These are phyloP conservation scores for Pseudopediastrum boryanum DNA, from an alignment of 139 green algal genomes.

Conservation along the genomic window DNA sequence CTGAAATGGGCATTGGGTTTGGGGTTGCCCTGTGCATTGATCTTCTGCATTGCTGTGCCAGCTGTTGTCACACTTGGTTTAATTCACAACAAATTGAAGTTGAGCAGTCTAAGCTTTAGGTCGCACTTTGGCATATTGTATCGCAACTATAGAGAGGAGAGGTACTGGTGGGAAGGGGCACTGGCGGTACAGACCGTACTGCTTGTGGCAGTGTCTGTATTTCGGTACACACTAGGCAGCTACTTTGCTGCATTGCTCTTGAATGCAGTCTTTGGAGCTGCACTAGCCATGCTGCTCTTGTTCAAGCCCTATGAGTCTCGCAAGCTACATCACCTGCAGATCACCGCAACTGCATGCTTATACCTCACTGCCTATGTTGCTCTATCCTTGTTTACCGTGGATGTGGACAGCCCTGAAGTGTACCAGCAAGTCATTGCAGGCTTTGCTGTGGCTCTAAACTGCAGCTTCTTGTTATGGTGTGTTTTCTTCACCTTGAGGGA, in stretches of 20 bases:
- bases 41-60: conserved; percentile 9
- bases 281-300: not conserved
- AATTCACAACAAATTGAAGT: too few species aligned
- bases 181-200: not conserved
- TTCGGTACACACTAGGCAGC: not conserved
- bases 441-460: not conserved
- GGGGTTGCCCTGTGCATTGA: not conserved
- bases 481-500: too few species aligned
- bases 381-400: not conserved
- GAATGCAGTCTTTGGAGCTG: not conserved
- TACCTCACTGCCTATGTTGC: not conserved
- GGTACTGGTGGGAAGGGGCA: not conserved
- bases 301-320: not conserved
- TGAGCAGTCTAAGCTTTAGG: not conserved
- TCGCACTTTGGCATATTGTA: conserved; percentile 3
- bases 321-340: not conserved
- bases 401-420: not conserved
- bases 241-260: not conserved
- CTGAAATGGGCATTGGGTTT: not conserved
- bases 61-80: not conserved
- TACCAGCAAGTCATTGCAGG: not conserved
- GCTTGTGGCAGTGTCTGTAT: conserved; percentile 17
- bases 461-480: conserved; percentile 1
- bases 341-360: not conserved
- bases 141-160: not conserved